Evolutionary conservation across 805 yeast genomes (phyloP).

Genomic region (Kuraishia borneana): DNA sequence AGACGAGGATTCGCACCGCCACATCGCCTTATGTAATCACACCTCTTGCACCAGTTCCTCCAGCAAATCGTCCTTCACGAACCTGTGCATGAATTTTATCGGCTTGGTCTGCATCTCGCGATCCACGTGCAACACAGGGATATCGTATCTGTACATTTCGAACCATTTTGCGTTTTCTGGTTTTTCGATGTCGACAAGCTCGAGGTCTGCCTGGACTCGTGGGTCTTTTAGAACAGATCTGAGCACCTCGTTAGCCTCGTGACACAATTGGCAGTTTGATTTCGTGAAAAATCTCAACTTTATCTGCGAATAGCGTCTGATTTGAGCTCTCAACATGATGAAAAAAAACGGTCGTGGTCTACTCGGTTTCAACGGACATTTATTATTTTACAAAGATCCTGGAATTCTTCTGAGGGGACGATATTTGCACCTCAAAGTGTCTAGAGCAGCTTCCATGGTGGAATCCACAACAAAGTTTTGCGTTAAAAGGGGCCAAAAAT

Average conservation of each 20-base stretch:
- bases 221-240: constrained; percentile 25
- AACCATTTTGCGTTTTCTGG: constrained; percentile 55
- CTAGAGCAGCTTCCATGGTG: too few relatives aligned
- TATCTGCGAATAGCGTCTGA: too few relatives aligned
- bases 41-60: constrained; percentile 33
- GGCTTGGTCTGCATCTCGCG: constrained; percentile 32
- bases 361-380: too few relatives aligned
- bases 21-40: too few relatives aligned
- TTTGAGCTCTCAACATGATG: too few relatives aligned
- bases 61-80: constrained; percentile 40
- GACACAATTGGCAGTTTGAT: constrained; percentile 58
- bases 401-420: too few relatives aligned
- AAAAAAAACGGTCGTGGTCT: too few relatives aligned
- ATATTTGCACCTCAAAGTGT: too few relatives aligned
- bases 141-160: constrained; percentile 62
- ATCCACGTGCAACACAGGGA: constrained; percentile 67
- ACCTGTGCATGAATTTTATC: constrained; percentile 57
- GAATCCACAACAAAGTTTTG: too few relatives aligned
- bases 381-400: too few relatives aligned
- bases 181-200: constrained; percentile 44
- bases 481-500: too few relatives aligned
- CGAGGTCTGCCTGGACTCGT: constrained; percentile 14
- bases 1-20: too few relatives aligned
- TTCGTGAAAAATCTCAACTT: constrained; percentile 55
- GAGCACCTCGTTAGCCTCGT: constrained; percentile 47